phyloP scores from a whole-genome alignment of 2,329 filamentous ascomycete genomes.

The Westerdykella sp. region DNA sequence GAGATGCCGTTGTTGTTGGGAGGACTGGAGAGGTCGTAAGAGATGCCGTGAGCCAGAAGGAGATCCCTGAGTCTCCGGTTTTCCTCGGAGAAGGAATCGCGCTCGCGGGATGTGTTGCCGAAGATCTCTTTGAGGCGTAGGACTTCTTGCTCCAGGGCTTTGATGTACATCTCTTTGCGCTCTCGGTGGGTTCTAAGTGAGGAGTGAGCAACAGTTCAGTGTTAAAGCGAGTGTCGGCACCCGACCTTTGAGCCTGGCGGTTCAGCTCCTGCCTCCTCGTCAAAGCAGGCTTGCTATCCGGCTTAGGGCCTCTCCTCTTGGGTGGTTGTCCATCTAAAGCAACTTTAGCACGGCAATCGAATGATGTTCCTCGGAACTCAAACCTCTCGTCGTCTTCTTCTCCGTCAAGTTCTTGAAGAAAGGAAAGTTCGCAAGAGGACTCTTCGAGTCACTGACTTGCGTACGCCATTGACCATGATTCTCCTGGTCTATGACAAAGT shows the following conservation, averaged over 20 bases:
- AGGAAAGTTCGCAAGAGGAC: conserved; percentile 33
- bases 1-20: conserved; percentile 27
- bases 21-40: conserved; percentile 44
- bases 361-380: conserved; percentile 6
- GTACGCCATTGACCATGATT: conserved; percentile 34
- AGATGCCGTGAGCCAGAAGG: conserved; percentile 53
- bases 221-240: not conserved
- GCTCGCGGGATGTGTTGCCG: conserved; percentile 66
- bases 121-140: conserved; percentile 82
- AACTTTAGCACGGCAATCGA: not conserved
- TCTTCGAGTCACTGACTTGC: conserved; percentile 33
- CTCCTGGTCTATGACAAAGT: conserved; percentile 34
- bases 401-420: conserved; percentile 63
- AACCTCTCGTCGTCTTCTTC: conserved; percentile 73
- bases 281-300: conserved; percentile 89
- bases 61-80: conserved; percentile 67
- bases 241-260: conserved; percentile 85
- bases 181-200: conserved; percentile 79
- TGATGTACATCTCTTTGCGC: conserved; percentile 93
- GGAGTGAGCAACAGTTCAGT: conserved; percentile 8
- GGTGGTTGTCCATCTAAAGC: conserved; percentile 69
- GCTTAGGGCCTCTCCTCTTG: conserved; percentile 90
- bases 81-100: conserved; percentile 69
- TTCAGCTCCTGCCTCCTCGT: conserved; percentile 92
- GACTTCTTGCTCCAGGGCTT: conserved; percentile 85